Base-by-base conservation (phyloP, 2,329 filamentous ascomycete species). In the Lachnellula arida region DNA sequence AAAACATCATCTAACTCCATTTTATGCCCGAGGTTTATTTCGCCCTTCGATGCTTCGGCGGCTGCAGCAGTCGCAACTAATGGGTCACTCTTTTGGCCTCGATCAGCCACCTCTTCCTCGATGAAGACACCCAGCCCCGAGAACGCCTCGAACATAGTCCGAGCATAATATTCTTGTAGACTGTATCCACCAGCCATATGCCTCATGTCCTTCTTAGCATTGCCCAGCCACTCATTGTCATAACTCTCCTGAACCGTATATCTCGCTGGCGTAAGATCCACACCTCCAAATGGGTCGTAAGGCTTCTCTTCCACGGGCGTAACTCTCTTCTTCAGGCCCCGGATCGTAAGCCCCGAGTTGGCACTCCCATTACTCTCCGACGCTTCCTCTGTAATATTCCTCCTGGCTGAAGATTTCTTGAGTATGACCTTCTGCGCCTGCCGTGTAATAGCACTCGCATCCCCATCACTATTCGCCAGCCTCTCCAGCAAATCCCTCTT, bases 121-220 rank as follows among this genome's bases (percentile, higher is more conserved):
- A 99, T 78, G 65, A 96, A 95, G 43, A 96, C 89, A 0, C 89
- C 91, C 58, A 99, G 72, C 0, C 95, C 94, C 0, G 89, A 85
- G 73, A 97, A 97, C 0, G 93, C 91, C 69, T 97, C 92, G 58
- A 90, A 88, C 69, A 99, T 75, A 23, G 89, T 86, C 23, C 92
- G 80, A 7, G 85, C 79, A 66, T 91, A 89, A 68, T 94, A 97
- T 69, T 96, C 91, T 35, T 81, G 77, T 44, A 93, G 76, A 65
- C 87, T 86, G 73, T 95, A 97, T 0, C 94, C 95, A 34, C 91
- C 92, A 15, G 89, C 89, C 51, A 81, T 75, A 67, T 88, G 84
- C 46, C 81, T 78, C 2, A 80, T 74, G 68, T 92, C 86, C 42
- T 81, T 81, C 55, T 85, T 81, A 34, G 85, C 81, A 23, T 77